Evolutionary conservation across 2,329 filamentous ascomycete genomes (phyloP).

Genomic region (Fusarium sp.): DNA sequence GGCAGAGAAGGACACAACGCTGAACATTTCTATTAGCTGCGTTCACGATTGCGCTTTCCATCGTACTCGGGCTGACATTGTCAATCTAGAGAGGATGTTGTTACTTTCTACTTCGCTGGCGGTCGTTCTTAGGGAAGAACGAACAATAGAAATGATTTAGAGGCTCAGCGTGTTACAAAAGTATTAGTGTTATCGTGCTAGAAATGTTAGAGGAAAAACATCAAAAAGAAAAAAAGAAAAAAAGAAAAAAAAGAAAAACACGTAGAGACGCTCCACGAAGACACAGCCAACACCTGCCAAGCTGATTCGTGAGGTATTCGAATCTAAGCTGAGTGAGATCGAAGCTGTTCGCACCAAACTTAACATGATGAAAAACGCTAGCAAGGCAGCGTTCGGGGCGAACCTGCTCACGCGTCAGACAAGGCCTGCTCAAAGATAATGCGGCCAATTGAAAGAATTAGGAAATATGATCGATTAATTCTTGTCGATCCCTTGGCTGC

Average conservation of each 20-base stretch:
- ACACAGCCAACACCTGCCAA: fast-evolving
- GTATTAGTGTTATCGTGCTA: no score
- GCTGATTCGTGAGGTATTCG: fast-evolving
- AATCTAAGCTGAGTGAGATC: not conserved
- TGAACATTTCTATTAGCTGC: no score
- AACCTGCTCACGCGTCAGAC: not conserved
- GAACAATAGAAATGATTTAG: no score
- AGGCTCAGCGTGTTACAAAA: no score
- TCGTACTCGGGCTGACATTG: no score
- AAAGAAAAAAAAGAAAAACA: no score
- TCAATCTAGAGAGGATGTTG: no score
- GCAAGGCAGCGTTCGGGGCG: fast-evolving
- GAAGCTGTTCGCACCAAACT: not conserved
- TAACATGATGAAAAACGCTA: not conserved
- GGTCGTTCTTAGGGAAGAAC: no score
- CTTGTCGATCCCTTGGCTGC: not conserved
- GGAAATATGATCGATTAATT: not conserved
- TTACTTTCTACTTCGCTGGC: no score
- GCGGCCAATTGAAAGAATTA: not conserved
- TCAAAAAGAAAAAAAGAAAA: no score
- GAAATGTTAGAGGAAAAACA: fast-evolving
- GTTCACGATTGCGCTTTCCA: no score
- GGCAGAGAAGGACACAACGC: no score
- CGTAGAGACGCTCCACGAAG: fast-evolving
- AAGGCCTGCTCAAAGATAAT: not conserved